These are phyloP conservation scores for Hypholoma fasciculare DNA, from an alignment of 768 basidiomycete species.

Conservation along the genomic window DNA sequence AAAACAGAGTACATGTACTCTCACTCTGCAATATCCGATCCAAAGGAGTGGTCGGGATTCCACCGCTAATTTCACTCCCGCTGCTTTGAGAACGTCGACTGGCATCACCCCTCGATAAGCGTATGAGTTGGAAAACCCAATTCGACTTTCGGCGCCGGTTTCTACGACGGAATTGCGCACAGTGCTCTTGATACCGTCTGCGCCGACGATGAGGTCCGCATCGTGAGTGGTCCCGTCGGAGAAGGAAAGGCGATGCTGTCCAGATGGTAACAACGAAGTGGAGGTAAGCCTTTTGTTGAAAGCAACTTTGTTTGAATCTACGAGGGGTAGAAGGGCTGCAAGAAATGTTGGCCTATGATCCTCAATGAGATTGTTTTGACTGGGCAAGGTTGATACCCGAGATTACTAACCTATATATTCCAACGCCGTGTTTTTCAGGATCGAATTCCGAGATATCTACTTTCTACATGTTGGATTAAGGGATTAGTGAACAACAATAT, in stretches of 20 bases:
- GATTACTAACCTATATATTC: constrained; percentile 40
- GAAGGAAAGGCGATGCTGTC: constrained; percentile 38
- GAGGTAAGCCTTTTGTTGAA: constrained; percentile 49
- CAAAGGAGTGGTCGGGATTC: constrained; percentile 35
- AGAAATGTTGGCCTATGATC: constrained; percentile 45
- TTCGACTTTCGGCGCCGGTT: constrained; percentile 33
- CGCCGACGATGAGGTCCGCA: constrained; percentile 45
- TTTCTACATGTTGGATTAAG: constrained; percentile 18
- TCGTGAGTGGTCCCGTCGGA: constrained; percentile 42
- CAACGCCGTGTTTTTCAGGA: constrained; percentile 17
- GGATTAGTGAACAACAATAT: not conserved
- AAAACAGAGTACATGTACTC: constrained; percentile 1
- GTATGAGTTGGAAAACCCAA: constrained; percentile 42
- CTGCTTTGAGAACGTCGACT: constrained; percentile 31
- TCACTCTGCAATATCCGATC: constrained; percentile 44
- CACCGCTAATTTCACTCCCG: constrained; percentile 41
- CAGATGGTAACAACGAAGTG: constrained; percentile 25
- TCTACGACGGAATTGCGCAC: constrained; percentile 50
- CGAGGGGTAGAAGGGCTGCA: constrained; percentile 39
- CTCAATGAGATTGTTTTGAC: not conserved
- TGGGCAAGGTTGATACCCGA: not conserved
- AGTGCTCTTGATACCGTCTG: constrained; percentile 50
- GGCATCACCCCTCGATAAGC: constrained; percentile 50
- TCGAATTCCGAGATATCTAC: constrained; percentile 22
- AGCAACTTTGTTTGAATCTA: constrained; percentile 40